Conservation (phyloP, 805 yeast species). For the Peterozyma toletana region DNA sequence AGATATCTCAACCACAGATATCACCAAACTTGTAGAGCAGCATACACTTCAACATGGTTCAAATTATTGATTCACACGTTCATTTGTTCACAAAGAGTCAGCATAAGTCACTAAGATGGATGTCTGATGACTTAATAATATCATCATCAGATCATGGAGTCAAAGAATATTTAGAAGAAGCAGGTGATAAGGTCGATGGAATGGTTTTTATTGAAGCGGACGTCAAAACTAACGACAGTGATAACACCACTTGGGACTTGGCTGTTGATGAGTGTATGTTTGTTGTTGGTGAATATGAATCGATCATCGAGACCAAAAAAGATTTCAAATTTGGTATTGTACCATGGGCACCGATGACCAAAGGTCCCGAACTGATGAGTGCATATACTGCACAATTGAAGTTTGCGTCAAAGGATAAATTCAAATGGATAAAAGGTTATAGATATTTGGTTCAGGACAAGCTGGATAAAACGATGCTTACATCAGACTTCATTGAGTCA, state of each 20-base stretch:
- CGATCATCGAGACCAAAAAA: constrained; percentile 8
- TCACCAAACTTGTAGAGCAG: no score
- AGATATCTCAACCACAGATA: no score
- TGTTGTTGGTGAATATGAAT: constrained; percentile 15
- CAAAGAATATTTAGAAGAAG: constrained; percentile 18
- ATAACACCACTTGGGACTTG: constrained; percentile 12
- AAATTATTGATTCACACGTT: constrained; percentile 26
- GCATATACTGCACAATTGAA: constrained; percentile 8
- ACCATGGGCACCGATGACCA: constrained; percentile 39
- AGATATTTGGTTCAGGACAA: constrained; percentile 36
- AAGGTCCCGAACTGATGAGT: constrained; percentile 21
- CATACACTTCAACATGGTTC: no score
- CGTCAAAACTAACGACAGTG: constrained; percentile 15
- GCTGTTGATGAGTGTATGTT: constrained; percentile 21
- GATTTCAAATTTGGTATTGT: constrained; percentile 21
- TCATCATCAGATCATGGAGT: constrained; percentile 15
- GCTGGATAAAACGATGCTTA: constrained; percentile 26
- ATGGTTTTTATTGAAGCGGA: constrained; percentile 28
- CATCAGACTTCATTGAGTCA: constrained; percentile 20
- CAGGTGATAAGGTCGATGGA: constrained; percentile 13
- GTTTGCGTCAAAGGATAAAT: constrained; percentile 6
- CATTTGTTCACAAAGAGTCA: constrained; percentile 24
- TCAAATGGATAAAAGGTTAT: constrained; percentile 27
- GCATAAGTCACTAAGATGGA: constrained; percentile 23
- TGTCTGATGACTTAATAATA: constrained; percentile 22